Evolutionary conservation across 1,284 basidiomycete species (phyloP).

Genomic region (Boletellus sp.): DNA sequence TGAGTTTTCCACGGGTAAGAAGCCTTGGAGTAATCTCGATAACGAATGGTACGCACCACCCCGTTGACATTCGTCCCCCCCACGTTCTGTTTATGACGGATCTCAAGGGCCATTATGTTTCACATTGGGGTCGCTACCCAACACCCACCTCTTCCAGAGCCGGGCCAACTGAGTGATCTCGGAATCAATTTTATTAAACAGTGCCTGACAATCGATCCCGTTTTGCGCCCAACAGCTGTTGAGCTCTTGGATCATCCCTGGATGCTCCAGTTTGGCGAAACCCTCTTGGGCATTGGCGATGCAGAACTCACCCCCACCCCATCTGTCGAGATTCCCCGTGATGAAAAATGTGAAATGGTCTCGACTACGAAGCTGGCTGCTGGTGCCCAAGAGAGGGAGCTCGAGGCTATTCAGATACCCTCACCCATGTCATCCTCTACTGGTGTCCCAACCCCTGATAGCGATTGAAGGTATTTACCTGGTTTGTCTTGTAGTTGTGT

Average conservation of each 20-base stretch:
- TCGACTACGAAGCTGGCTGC: conserved; percentile 56
- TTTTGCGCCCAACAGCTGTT: conserved; percentile 77
- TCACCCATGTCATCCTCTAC: conserved; percentile 39
- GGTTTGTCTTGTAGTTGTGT: background rate
- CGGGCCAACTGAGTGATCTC: conserved; percentile 81
- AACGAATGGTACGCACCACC: conserved; percentile 84
- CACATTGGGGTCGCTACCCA: conserved; percentile 97
- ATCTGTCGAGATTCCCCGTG: conserved; percentile 43
- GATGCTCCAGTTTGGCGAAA: conserved; percentile 80
- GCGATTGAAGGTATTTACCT: conserved; percentile 17
- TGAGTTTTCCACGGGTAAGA: conserved; percentile 93
- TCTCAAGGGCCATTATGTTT: conserved; percentile 91
- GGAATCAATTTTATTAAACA: conserved; percentile 95
- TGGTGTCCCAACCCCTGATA: conserved; percentile 29
- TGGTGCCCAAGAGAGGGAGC: conserved; percentile 57
- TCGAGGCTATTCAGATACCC: conserved; percentile 47
- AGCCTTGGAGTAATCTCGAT: conserved; percentile 98
- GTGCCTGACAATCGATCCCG: conserved; percentile 88
- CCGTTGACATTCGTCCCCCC: background rate
- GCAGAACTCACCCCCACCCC: conserved; percentile 54
- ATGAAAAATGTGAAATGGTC: conserved; percentile 48
- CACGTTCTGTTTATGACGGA: conserved; percentile 3
- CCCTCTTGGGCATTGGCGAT: conserved; percentile 64
- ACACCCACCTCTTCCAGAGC: conserved; percentile 92
- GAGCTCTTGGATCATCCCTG: conserved; percentile 90